Percentiles rank a stretch among this genome's conserved stretches.
Evolutionary conservation across 2,329 filamentous ascomycete species (phyloP).

Genomic region (Colletotrichum cordylinicola): DNA sequence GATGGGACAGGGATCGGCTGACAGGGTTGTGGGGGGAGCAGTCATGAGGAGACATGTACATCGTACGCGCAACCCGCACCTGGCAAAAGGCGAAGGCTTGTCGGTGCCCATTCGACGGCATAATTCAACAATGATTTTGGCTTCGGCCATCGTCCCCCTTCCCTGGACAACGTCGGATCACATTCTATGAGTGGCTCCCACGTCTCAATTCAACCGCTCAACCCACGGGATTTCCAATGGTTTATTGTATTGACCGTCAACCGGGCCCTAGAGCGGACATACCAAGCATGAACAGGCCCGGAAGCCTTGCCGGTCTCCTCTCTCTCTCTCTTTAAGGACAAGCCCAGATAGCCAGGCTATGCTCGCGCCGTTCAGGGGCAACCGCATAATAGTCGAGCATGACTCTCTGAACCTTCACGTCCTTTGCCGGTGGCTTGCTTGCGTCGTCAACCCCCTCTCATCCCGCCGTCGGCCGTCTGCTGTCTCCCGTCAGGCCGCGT

Average conservation of each 20-base stretch:
- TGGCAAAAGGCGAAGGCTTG: background rate
- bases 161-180: background rate
- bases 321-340: background rate
- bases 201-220: background rate
- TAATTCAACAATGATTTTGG: conserved; percentile 8
- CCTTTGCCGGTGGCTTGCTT: background rate
- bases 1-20: conserved; percentile 2
- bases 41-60: background rate
- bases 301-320: background rate
- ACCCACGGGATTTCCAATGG: background rate
- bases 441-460: background rate
- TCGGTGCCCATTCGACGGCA: background rate
- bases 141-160: background rate
- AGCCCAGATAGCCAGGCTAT: background rate
- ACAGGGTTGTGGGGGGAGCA: conserved; percentile 13
- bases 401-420: background rate
- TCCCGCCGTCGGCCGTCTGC: background rate
- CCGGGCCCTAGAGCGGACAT: background rate
- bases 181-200: background rate
- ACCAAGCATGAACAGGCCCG: background rate
- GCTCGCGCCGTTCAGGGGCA: conserved; percentile 10
- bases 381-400: background rate
- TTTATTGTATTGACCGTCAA: background rate
- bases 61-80: conserved; percentile 11
- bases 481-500: background rate